phyloP scores from a whole-genome alignment of 2,329 filamentous ascomycete species.

The Hypoxylon sp. region DNA sequence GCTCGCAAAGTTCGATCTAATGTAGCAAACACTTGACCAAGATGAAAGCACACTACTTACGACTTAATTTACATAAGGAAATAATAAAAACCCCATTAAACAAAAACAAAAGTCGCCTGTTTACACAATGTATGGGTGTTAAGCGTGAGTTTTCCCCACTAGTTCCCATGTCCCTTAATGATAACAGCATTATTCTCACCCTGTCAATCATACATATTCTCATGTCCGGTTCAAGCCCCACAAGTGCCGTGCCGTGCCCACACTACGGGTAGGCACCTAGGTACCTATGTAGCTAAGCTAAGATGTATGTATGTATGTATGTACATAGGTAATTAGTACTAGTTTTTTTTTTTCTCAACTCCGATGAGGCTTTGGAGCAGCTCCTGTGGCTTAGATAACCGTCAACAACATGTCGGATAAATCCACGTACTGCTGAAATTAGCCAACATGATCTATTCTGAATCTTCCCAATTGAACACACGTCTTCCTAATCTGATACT shows the following conservation, averaged over 20 bases:
- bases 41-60: background rate
- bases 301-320: too few species aligned
- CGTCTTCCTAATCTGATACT: slow-evolving; percentile 1
- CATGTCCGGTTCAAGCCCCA: too few species aligned
- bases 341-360: background rate
- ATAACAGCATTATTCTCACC: slow-evolving; percentile 10
- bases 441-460: background rate
- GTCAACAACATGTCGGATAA: background rate
- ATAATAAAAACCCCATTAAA: slow-evolving; percentile 27
- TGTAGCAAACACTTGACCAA: background rate
- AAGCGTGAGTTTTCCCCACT: slow-evolving; percentile 15
- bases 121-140: slow-evolving; percentile 1
- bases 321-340: too few species aligned
- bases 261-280: too few species aligned
- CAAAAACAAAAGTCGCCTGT: background rate
- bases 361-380: background rate
- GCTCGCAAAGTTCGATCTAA: background rate
- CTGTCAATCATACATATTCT: slow-evolving; percentile 32
- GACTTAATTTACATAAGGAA: background rate
- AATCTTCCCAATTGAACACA: background rate
- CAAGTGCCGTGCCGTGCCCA: too few species aligned
- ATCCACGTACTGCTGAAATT: background rate
- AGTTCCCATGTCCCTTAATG: slow-evolving; percentile 14
- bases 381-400: slow-evolving; percentile 1
- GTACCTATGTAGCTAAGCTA: too few species aligned